Percentiles rank a stretch among this genome's conserved stretches.
Evolutionary conservation across 129 eudicot species (phyloP).

Genomic region (Silybum marianum): DNA sequence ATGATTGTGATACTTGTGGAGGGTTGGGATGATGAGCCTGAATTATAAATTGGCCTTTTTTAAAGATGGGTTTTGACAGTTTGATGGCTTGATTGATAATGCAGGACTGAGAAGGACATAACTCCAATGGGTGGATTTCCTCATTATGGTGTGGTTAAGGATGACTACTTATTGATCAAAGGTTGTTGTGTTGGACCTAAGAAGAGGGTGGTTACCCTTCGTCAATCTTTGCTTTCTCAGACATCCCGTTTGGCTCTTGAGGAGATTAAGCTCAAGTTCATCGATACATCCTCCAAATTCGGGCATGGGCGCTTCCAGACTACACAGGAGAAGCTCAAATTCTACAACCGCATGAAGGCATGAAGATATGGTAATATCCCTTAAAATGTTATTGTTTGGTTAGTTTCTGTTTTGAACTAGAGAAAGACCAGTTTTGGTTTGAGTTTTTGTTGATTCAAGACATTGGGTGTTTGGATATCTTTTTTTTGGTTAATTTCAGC

Average conservation of each 20-base stretch:
- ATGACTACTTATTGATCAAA: conserved; percentile 53
- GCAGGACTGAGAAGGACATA: conserved; percentile 58
- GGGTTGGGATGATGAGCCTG: too few species aligned
- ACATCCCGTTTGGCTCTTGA: conserved; percentile 59
- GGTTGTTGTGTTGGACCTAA: conserved; percentile 59
- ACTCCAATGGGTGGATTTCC: conserved; percentile 69
- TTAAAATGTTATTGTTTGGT: background rate
- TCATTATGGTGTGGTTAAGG: conserved; percentile 58
- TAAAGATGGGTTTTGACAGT: background rate
- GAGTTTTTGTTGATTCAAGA: conserved; percentile 24
- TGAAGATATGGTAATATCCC: background rate
- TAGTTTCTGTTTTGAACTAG: conserved; percentile 7
- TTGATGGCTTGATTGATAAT: background rate
- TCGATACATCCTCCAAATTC: conserved; percentile 54
- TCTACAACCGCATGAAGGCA: conserved; percentile 43
- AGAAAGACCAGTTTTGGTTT: conserved; percentile 13
- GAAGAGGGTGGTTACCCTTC: conserved; percentile 58
- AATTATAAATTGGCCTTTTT: too few species aligned
- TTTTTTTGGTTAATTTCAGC: too few species aligned
- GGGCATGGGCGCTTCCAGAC: conserved; percentile 71
- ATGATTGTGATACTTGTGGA: too few species aligned
- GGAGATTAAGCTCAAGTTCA: conserved; percentile 53
- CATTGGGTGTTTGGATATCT: background rate
- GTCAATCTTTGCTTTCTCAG: conserved; percentile 50
- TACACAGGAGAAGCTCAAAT: conserved; percentile 46